Conservation (phyloP, 208 protist species). For the Leishmania turanica region DNA sequence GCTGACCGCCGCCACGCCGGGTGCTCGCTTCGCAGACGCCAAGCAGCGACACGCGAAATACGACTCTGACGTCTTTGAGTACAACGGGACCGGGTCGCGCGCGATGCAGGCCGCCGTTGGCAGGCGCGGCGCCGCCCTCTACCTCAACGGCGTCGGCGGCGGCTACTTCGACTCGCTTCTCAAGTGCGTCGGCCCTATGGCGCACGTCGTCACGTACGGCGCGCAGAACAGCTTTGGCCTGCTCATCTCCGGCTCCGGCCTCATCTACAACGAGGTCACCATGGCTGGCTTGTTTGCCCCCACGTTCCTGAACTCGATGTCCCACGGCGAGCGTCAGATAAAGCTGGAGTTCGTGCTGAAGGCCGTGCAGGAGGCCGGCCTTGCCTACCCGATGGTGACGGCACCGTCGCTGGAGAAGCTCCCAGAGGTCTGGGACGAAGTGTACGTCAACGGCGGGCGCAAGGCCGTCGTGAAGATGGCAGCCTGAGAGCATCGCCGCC, state of each 20-base stretch:
- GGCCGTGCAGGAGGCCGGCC: slow-evolving; percentile 31
- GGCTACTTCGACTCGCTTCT: slow-evolving; percentile 67
- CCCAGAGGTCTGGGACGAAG: slow-evolving; percentile 69
- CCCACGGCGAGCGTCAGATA: slow-evolving; percentile 61
- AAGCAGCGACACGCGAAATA: slow-evolving; percentile 63
- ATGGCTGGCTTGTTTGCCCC: slow-evolving; percentile 74
- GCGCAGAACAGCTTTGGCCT: slow-evolving; percentile 77
- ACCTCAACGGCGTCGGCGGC: slow-evolving; percentile 79
- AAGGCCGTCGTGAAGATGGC: slow-evolving; percentile 61
- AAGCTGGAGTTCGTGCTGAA: slow-evolving; percentile 69
- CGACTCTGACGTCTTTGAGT: slow-evolving; percentile 61
- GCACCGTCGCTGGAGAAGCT: slow-evolving; percentile 61
- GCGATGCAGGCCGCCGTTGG: slow-evolving; percentile 49
- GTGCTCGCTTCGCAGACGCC: slow-evolving; percentile 58
- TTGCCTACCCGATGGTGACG: slow-evolving; percentile 54
- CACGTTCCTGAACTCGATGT: slow-evolving; percentile 40
- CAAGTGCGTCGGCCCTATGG: slow-evolving; percentile 49
- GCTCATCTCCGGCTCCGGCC: slow-evolving; percentile 57
- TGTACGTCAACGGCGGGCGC: slow-evolving; percentile 68
- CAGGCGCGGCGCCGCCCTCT: slow-evolving; percentile 46
- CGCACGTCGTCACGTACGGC: slow-evolving; percentile 76
- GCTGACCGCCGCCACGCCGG: slow-evolving; percentile 64
- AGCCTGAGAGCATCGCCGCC: neutral
- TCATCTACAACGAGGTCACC: slow-evolving; percentile 82
- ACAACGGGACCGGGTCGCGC: slow-evolving; percentile 57